Evolutionary conservation across 371 early-diverging fungal species (phyloP).

Genomic region (Mucor irregularis): DNA sequence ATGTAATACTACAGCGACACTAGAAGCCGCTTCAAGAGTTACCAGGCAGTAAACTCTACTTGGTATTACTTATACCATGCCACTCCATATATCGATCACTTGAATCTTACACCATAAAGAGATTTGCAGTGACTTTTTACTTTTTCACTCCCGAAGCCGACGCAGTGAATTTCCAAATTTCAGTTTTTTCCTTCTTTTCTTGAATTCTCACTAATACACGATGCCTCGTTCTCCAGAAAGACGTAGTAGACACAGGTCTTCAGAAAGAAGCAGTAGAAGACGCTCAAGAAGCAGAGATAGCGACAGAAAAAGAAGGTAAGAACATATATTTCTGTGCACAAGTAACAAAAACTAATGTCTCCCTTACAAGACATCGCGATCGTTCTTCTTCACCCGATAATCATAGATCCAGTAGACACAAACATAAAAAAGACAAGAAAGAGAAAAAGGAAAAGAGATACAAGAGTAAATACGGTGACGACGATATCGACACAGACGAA

Average conservation of each 20-base stretch:
- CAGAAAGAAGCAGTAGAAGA: conserved; percentile 7
- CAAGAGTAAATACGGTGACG: background rate
- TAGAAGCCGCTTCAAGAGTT: too few species aligned
- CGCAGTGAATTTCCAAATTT: too few species aligned
- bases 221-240: conserved; percentile 2
- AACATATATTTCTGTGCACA: background rate
- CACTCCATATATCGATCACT: too few species aligned
- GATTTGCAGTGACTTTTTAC: too few species aligned
- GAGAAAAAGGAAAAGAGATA: conserved; percentile 5
- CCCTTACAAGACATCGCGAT: conserved; percentile 12
- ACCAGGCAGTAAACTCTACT: too few species aligned
- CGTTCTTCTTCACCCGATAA: conserved; percentile 7
- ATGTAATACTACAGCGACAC: too few species aligned
- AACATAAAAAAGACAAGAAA: conserved; percentile 16
- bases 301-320: conserved; percentile 10
- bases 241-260: conserved; percentile 11
- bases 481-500: conserved; percentile 10
- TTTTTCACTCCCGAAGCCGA: too few species aligned
- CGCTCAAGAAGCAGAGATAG: conserved; percentile 3
- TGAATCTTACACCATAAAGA: too few species aligned
- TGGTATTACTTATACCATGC: too few species aligned
- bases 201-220: too few species aligned
- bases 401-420: background rate
- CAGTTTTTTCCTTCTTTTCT: too few species aligned
- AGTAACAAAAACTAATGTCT: background rate